phyloP scores from a whole-genome alignment of 495 filamentous ascomycete genomes.

The Neurospora sp. region DNA sequence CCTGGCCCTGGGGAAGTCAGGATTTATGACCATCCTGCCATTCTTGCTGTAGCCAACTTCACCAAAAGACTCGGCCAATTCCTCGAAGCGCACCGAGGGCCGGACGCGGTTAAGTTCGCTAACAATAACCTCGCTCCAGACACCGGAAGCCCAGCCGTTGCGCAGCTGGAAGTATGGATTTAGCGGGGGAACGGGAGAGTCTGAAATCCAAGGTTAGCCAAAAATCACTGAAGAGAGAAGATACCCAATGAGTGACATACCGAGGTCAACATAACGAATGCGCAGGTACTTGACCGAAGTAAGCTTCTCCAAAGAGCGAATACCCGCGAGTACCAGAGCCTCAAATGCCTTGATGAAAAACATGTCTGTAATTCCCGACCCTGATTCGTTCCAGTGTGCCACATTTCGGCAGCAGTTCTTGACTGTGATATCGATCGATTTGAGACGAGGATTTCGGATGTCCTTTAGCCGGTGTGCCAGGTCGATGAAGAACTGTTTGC shows the following conservation, averaged over 20 bases:
- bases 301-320: conserved; percentile 45
- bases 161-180: conserved; percentile 58
- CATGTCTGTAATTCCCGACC: conserved; percentile 56
- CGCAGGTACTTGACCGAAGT: conserved; percentile 45
- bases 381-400: conserved; percentile 43
- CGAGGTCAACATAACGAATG: conserved; percentile 64
- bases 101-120: conserved; percentile 41
- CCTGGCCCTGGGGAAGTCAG: conserved; percentile 35
- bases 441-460: conserved; percentile 38
- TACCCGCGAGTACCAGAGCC: conserved; percentile 47
- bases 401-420: conserved; percentile 57
- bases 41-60: conserved; percentile 42
- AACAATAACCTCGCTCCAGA: conserved; percentile 60
- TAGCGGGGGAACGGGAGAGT: conserved; percentile 44
- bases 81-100: conserved; percentile 44
- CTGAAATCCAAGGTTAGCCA: conserved; percentile 17
- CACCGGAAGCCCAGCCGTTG: conserved; percentile 47
- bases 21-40: conserved; percentile 36
- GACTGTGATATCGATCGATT: conserved; percentile 56
- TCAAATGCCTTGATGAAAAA: conserved; percentile 59
- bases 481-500: conserved; percentile 46
- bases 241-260: conserved; percentile 24
- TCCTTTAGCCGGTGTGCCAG: conserved; percentile 30
- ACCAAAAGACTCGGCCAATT: conserved; percentile 47
- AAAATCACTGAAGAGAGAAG: not conserved